phyloP scores from a whole-genome alignment of 176 grass and related monocot species.

The Poa annua region DNA sequence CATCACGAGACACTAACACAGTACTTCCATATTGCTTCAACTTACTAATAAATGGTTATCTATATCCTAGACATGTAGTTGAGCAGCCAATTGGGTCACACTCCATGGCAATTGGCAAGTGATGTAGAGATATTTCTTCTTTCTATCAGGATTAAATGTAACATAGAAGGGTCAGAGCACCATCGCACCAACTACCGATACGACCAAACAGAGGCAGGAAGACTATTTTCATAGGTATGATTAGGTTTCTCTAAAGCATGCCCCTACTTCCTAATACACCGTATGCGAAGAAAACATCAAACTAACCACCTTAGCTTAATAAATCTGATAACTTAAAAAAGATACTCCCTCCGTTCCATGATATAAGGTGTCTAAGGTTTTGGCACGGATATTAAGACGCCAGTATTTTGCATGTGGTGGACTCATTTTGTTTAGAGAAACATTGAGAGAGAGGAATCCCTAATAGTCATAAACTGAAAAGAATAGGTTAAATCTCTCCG shows the following conservation, averaged over 20 bases:
- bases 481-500: too few species aligned
- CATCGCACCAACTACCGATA: conserved; percentile 6
- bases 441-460: too few species aligned
- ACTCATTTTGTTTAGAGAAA: too few species aligned
- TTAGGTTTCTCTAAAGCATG: conserved; percentile 25
- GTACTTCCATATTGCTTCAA: conserved; percentile 5
- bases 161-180: neutral
- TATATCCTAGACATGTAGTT: neutral
- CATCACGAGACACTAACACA: neutral
- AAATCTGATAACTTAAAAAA: neutral
- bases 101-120: neutral
- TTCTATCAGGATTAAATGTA: conserved; percentile 31
- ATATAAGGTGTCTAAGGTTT: too few species aligned
- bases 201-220: conserved; percentile 6
- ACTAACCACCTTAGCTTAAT: neutral
- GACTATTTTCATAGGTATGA: neutral
- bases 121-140: conserved; percentile 24
- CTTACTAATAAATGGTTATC: conserved; percentile 1
- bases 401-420: too few species aligned
- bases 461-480: too few species aligned
- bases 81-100: neutral
- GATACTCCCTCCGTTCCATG: too few species aligned
- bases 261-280: conserved; percentile 6
- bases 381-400: too few species aligned
- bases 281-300: neutral